These are phyloP conservation scores for Somion occarium DNA, from an alignment of 1,284 basidiomycete genomes.

Conservation along the genomic window DNA sequence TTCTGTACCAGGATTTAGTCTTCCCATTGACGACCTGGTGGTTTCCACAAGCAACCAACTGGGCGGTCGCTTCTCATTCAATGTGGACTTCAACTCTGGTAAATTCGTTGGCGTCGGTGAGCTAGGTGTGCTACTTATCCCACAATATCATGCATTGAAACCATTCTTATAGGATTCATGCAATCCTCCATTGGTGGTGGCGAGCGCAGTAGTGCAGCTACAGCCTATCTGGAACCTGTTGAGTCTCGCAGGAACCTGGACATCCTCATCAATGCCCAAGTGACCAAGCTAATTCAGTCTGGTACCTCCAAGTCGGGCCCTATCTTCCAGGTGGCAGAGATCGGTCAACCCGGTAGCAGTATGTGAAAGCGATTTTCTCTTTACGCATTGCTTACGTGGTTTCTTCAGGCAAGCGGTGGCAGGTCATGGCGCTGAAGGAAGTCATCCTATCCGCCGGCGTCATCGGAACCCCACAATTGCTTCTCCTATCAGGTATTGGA, in stretches of 20 bases:
- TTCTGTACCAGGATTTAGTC: constrained; percentile 30
- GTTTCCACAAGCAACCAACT: constrained; percentile 29
- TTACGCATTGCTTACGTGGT: background rate
- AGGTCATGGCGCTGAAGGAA: constrained; percentile 18
- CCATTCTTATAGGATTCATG: constrained; percentile 28
- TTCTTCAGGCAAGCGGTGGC: constrained; percentile 13
- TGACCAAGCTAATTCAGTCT: constrained; percentile 32
- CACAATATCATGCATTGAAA: background rate
- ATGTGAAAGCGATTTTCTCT: constrained; percentile 1
- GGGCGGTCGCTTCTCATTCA: constrained; percentile 31
- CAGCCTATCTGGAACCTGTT: constrained; percentile 28
- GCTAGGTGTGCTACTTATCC: constrained; percentile 2
- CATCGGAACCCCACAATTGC: constrained; percentile 12
- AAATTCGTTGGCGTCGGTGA: constrained; percentile 33
- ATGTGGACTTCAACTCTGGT: constrained; percentile 35
- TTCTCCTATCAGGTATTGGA: constrained; percentile 18
- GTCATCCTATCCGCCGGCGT: constrained; percentile 14
- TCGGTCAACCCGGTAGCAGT: constrained; percentile 22
- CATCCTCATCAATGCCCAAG: constrained; percentile 37
- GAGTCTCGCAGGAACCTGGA: constrained; percentile 35
- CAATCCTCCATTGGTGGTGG: constrained; percentile 18
- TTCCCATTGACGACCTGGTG: constrained; percentile 28
- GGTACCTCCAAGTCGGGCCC: constrained; percentile 15
- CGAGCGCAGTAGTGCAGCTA: constrained; percentile 27
- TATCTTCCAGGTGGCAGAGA: constrained; percentile 29